These are phyloP conservation scores for Fragaria ananassa DNA, from an alignment of 306 rosid species.

Conservation along the genomic window DNA sequence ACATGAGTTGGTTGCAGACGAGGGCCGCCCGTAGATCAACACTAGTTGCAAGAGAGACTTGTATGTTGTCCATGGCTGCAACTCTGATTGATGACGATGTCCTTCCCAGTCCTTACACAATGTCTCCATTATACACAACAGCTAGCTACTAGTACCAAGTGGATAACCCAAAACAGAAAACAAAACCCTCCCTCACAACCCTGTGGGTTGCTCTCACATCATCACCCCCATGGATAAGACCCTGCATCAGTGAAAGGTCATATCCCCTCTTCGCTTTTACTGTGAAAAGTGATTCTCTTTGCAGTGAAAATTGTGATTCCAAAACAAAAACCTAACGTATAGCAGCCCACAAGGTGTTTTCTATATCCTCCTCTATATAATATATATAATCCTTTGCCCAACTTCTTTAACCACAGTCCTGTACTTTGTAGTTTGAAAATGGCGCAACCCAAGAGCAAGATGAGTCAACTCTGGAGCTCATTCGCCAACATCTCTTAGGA, in stretches of 20 bases:
- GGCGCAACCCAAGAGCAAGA: conserved; percentile 8
- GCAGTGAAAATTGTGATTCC: conserved; percentile 6
- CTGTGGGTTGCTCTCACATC: not conserved
- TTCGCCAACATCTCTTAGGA: conserved; percentile 39
- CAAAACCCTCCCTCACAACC: not conserved
- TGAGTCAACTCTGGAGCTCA: conserved; percentile 34
- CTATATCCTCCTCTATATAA: not conserved
- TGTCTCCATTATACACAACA: conserved; percentile 1
- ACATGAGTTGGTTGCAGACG: not conserved
- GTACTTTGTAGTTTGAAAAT: not conserved
- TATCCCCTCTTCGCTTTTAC: not conserved
- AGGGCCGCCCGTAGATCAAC: not conserved
- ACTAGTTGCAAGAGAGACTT: not conserved
- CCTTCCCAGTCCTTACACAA: not conserved
- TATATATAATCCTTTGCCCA: not conserved
- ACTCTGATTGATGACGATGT: not conserved
- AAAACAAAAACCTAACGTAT: not conserved
- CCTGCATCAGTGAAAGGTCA: not conserved
- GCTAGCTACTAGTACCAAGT: not conserved
- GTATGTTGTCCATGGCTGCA: not conserved
- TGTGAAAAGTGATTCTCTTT: not conserved
- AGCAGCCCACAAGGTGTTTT: not conserved
- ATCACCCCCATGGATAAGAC: not conserved
- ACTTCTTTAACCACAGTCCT: not conserved
- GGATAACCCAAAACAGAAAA: not conserved